Percentiles rank a stretch among this genome's conserved stretches.
Evolutionary conservation across 2,329 filamentous ascomycete genomes (phyloP).

Genomic region (Clarireedia sp.): DNA sequence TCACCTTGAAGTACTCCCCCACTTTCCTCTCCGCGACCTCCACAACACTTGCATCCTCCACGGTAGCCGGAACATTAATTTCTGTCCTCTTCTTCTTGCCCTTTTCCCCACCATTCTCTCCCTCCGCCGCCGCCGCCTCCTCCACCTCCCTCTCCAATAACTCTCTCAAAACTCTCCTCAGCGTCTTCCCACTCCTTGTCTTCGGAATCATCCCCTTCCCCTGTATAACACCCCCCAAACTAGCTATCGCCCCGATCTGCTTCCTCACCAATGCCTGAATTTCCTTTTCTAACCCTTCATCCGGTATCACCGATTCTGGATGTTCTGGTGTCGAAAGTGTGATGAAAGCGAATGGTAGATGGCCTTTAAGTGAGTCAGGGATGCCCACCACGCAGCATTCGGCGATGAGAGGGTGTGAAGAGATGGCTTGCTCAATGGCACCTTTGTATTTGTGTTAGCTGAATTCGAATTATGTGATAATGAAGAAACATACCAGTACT

Average conservation of each 20-base stretch:
- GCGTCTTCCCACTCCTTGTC: slow-evolving; percentile 66
- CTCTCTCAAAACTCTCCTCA: slow-evolving; percentile 74
- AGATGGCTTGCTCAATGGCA: slow-evolving; percentile 84
- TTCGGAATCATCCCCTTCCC: slow-evolving; percentile 84
- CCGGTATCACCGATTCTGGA: slow-evolving; percentile 43
- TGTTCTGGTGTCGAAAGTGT: slow-evolving; percentile 47
- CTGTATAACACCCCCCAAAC: slow-evolving; percentile 77
- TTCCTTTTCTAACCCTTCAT: slow-evolving; percentile 43
- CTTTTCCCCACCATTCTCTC: slow-evolving; percentile 64
- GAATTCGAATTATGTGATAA: not conserved
- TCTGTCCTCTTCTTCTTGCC: slow-evolving; percentile 72
- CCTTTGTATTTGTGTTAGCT: slow-evolving; percentile 39
- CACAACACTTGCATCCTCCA: slow-evolving; percentile 72
- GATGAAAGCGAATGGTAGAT: slow-evolving; percentile 86
- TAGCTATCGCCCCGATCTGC: slow-evolving; percentile 82
- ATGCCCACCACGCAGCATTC: slow-evolving; percentile 84
- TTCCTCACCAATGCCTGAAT: slow-evolving; percentile 65
- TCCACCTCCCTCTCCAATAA: slow-evolving; percentile 69
- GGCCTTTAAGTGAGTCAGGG: slow-evolving; percentile 79
- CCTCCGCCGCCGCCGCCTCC: slow-evolving; percentile 81
- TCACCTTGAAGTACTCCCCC: slow-evolving; percentile 62
- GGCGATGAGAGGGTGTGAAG: slow-evolving; percentile 67
- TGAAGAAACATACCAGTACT: slow-evolving; percentile 60
- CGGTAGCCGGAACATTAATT: slow-evolving; percentile 71
- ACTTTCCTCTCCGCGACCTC: slow-evolving; percentile 65